Base-by-base conservation (phyloP, 257 asterid genomes). In the Ajuga chamaepitys region DNA sequence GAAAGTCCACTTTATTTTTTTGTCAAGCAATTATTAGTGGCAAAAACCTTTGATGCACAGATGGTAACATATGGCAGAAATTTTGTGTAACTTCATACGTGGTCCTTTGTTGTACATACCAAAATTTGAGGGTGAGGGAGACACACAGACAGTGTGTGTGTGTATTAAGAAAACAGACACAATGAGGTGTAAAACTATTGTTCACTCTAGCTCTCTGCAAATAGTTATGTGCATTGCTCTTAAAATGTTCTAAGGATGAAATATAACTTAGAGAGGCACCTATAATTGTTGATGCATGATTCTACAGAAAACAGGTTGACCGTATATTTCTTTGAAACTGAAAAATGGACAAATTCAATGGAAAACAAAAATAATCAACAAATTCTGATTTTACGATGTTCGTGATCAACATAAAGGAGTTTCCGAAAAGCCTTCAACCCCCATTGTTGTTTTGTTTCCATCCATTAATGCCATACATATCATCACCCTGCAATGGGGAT, bases 381-480 rank as follows among this genome's bases (percentile, higher is more conserved):
- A 28, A 46, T 41, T 17, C 70, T 42, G 50, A 57, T 67, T 62
- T 48, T 7, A 63, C 56, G 35, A 41, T 24, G 35, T 28, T 20
- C 32, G 60, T 41, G 61, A 46, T 16, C 1, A 20, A 25, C 25
- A 42, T 3, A n/a, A 18, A 65, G 35, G 18, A 46, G 18, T 44
- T 20, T 66, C 45, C 5, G 25, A 47, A 60, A 16, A 35, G 8
- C 66, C 57, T 57, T 11, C 18, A 24, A 28, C 52, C 59, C 52
- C 59, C 66, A 34, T 66, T 13, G 28, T 66, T 68, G 40, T 37
- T 63, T 58, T 64, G 73, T 44, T 66, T 65, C 52, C 70, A 55
- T 62, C 66, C 56, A 52, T 20, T 66, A 52, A 30, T 57, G 9
- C 13, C 40, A 58, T 57, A 69, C 54, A 47, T 66, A 48, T 17